Conservation (phyloP, 371 early-diverging fungal species). For the Rhizomucor pusillus region DNA sequence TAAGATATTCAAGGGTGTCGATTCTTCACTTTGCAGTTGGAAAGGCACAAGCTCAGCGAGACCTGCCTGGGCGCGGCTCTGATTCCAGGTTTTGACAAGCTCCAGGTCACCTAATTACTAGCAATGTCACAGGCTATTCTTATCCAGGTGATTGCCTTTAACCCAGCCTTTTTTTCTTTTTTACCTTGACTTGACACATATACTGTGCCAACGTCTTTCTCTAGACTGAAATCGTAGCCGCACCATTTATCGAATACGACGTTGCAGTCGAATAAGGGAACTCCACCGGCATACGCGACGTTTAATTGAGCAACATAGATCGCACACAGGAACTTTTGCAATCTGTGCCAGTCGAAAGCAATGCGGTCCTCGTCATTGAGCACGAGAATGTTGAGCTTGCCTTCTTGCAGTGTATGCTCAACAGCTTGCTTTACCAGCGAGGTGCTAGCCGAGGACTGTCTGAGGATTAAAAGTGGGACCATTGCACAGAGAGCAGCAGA, state of each 20-base stretch:
- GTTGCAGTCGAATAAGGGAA: slow-evolving; percentile 36
- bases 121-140: neutral
- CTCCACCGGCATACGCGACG: slow-evolving; percentile 14
- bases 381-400: neutral
- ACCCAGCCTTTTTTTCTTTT: neutral
- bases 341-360: slow-evolving; percentile 23
- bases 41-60: neutral
- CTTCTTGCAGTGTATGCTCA: neutral
- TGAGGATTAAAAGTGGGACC: no score
- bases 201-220: slow-evolving; percentile 14
- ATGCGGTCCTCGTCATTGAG: slow-evolving; percentile 8
- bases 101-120: no score
- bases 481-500: no score
- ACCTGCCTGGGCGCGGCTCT: neutral
- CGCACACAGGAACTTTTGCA: slow-evolving; percentile 32
- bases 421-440: slow-evolving; percentile 3
- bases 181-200: slow-evolving; percentile 18
- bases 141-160: neutral
- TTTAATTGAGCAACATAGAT: slow-evolving; percentile 32
- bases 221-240: slow-evolving; percentile 23
- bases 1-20: no score
- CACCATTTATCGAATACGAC: slow-evolving; percentile 34
- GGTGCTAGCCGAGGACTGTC: neutral
- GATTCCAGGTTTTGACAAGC: neutral
- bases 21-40: no score